Percentiles rank a stretch among this genome's conserved stretches.
Conservation (phyloP, 2,329 filamentous ascomycete genomes). For the Mollisia scopiformis region DNA sequence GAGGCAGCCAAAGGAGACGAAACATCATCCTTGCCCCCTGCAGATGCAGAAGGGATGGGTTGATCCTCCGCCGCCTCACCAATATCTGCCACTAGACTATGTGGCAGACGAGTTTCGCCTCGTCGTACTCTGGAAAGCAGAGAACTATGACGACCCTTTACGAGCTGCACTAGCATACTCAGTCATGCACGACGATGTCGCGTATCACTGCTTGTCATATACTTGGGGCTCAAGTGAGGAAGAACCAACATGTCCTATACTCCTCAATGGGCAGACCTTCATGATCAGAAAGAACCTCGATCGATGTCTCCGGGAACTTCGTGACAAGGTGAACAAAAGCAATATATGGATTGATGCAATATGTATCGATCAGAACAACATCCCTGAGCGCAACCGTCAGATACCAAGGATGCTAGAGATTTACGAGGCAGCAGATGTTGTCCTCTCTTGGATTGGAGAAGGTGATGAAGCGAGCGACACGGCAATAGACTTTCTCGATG, state of each 20-base stretch:
- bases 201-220: slow-evolving; percentile 16
- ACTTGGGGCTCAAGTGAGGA: slow-evolving; percentile 13
- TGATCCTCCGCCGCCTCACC: background rate
- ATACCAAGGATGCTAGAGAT: slow-evolving; percentile 18
- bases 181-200: slow-evolving; percentile 8
- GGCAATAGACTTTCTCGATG: slow-evolving; percentile 9
- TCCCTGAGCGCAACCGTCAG: slow-evolving; percentile 14
- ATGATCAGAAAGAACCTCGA: slow-evolving; percentile 16
- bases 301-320: slow-evolving; percentile 2
- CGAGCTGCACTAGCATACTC: slow-evolving; percentile 8
- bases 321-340: background rate
- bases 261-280: slow-evolving; percentile 15
- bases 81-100: slow-evolving; percentile 16
- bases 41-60: background rate
- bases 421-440: slow-evolving; percentile 14
- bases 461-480: slow-evolving; percentile 5
- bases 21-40: background rate
- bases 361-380: slow-evolving; percentile 19
- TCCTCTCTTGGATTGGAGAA: slow-evolving; percentile 11
- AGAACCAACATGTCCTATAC: background rate
- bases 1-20: background rate
- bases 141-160: slow-evolving; percentile 10
- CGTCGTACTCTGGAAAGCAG: slow-evolving; percentile 6
- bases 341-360: slow-evolving; percentile 22
- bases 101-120: slow-evolving; percentile 11